Conservation (phyloP, 2,329 filamentous ascomycete species). For the Botrytis medusae region DNA sequence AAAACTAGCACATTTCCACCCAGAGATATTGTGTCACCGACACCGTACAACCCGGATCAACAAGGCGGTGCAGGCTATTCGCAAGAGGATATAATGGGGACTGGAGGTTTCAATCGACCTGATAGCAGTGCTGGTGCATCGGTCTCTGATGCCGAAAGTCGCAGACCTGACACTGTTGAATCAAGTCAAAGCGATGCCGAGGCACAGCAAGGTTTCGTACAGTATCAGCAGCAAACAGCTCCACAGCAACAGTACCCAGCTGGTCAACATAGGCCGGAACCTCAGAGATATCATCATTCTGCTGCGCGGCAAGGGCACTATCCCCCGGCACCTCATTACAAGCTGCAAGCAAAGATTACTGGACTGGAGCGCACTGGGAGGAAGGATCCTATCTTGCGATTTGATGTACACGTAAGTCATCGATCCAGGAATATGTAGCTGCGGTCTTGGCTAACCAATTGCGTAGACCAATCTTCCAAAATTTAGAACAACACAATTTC, state of each 20-base stretch:
- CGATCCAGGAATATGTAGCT: conserved; percentile 1
- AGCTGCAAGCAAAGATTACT: conserved; percentile 92
- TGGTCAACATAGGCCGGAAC: conserved; percentile 40
- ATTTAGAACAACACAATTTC: conserved; percentile 96
- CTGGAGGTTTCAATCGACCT: conserved; percentile 32
- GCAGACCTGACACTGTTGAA: conserved; percentile 37
- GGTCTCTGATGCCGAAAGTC: conserved; percentile 33
- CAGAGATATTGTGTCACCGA: conserved; percentile 35
- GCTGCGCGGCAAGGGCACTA: conserved; percentile 38
- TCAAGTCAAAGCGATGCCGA: conserved; percentile 33
- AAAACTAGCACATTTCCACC: conserved; percentile 34
- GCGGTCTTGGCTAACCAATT: conserved; percentile 26
- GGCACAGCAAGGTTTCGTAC: conserved; percentile 39
- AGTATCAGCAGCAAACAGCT: conserved; percentile 34
- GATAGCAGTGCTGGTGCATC: conserved; percentile 36
- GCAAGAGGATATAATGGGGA: conserved; percentile 34
- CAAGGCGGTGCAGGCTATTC: conserved; percentile 31
- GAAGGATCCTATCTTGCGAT: conserved; percentile 91
- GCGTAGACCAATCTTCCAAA: conserved; percentile 93
- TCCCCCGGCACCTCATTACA: conserved; percentile 66
- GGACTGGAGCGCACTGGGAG: conserved; percentile 88
- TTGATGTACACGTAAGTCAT: conserved; percentile 86
- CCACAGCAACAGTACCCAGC: conserved; percentile 37
- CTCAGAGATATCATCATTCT: conserved; percentile 38
- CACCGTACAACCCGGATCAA: conserved; percentile 32